A percentile compares a stretch with the other conserved stretches of the same genome.
phyloP scores from a whole-genome alignment of 768 basidiomycete genomes.

The Boletus reticuloceps region DNA sequence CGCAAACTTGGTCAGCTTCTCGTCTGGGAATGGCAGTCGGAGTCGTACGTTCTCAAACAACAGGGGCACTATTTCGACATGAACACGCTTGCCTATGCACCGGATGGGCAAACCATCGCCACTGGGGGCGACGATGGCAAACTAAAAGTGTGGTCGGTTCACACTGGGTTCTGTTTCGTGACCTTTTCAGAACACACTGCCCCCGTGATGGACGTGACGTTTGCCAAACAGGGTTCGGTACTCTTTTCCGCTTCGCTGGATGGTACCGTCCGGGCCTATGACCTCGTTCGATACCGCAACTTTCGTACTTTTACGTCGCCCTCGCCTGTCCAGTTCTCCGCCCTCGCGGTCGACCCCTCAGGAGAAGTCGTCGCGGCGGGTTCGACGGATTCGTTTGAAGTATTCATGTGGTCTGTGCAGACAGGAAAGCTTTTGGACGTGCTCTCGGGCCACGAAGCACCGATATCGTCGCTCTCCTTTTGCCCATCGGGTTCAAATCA shows the following conservation, averaged over 20 bases:
- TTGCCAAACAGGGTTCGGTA: conserved; percentile 89
- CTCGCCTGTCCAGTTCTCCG: conserved; percentile 95
- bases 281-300: conserved; percentile 95
- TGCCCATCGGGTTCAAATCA: conserved; percentile 86
- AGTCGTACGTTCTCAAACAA: conserved; percentile 96
- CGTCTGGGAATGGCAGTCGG: conserved; percentile 99
- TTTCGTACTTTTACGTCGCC: conserved; percentile 98
- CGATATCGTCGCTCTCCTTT: conserved; percentile 84
- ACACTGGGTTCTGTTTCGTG: conserved; percentile 94
- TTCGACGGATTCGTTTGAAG: conserved; percentile 93
- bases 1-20: conserved; percentile 92
- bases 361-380: conserved; percentile 98
- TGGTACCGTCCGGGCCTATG: conserved; percentile 95
- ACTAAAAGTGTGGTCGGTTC: conserved; percentile 97
- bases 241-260: conserved; percentile 92
- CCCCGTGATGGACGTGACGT: conserved; percentile 80
- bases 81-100: conserved; percentile 89
- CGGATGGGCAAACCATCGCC: conserved; percentile 92
- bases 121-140: conserved; percentile 99
- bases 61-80: conserved; percentile 98
- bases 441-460: conserved; percentile 90
- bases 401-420: conserved; percentile 98
- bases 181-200: conserved; percentile 95
- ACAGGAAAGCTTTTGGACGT: conserved; percentile 95
- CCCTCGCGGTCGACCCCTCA: conserved; percentile 91